Conservation (phyloP, 2,329 filamentous ascomycete genomes). For the Penicillium crustosum region DNA sequence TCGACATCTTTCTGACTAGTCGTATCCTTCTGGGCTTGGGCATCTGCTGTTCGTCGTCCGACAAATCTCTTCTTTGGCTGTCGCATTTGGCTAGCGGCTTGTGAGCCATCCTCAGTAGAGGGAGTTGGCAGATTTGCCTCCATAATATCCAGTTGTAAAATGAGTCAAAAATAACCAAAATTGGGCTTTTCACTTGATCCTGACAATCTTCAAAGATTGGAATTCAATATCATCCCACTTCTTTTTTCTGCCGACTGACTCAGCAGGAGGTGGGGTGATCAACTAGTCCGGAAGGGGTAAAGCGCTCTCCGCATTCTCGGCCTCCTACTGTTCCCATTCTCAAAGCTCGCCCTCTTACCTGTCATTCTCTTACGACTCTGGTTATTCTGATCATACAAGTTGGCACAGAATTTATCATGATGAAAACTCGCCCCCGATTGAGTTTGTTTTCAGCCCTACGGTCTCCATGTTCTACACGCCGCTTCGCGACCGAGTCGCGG, state of each 20-base stretch:
- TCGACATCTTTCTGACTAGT: constrained; percentile 61
- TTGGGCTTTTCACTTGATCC: neutral
- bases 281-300: constrained; percentile 19
- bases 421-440: constrained; percentile 28
- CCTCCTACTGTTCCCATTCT: constrained; percentile 9
- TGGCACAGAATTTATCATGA: constrained; percentile 5
- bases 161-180: neutral
- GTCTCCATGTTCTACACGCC: constrained; percentile 25
- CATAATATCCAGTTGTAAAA: neutral
- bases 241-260: constrained; percentile 17
- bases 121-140: neutral
- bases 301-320: constrained; percentile 34
- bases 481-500: constrained; percentile 43
- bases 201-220: neutral
- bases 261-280: constrained; percentile 15
- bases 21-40: constrained; percentile 57
- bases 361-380: neutral
- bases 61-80: constrained; percentile 93
- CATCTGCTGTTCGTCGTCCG: constrained; percentile 69
- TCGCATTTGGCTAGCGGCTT: constrained; percentile 39
- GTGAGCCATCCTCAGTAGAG: constrained; percentile 1
- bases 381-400: neutral
- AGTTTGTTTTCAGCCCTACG: constrained; percentile 33
- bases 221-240: constrained; percentile 17
- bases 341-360: constrained; percentile 1